Evolutionary conservation across 2,329 filamentous ascomycete genomes (phyloP), one percentile per base, ranked within the genome.

Genomic region (Talaromyces atroroseus): DNA sequence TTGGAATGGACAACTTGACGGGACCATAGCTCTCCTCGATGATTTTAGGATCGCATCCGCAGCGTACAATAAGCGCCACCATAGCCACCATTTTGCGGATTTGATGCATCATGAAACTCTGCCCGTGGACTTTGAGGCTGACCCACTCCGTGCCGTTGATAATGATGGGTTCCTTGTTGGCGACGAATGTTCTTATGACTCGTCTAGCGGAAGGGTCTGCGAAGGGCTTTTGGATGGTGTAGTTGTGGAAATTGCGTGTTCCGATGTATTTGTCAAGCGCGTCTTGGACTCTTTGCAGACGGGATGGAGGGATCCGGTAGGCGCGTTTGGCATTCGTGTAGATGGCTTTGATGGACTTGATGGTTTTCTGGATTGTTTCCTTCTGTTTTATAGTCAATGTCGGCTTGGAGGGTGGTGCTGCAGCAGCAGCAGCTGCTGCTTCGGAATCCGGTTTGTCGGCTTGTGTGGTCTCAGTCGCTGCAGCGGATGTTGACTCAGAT

Each of bases 51-150:
- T 88, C 80, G n/a, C 86, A 86, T 51, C 90, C 94, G 70, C 89
- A 95, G 38, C 94, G 86, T 6, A 95, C 87, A 5, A 92, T 79
- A 59, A 99, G 79, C 34, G 90, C 85, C 8, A 85, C 90, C 87
- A 99, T 91, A 56, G 89, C 90, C 16, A 99, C 90, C 94, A 99
- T 97, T 76, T 97, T 99, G 67, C 94, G 87, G 73, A 99, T 99
- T 76, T 99, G 94, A 74, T 99, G 94, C 94, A 99, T 99, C 94
- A 99, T 99, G 80, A 99, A 99, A 68, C 88, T 92, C 74, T 99
- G 94, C 0, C 94, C 94, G 73, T 99, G 94, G 23, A 99, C 92
- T 71, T 95, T 96, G 63, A 97, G 80, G 45, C 88, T 94, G 4
- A 99, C 80, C 94, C 94, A 99, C 77, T 99, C 89, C 1, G 91